phyloP scores from a whole-genome alignment of 2,329 filamentous ascomycete species.

The Leptographium radiaticola region DNA sequence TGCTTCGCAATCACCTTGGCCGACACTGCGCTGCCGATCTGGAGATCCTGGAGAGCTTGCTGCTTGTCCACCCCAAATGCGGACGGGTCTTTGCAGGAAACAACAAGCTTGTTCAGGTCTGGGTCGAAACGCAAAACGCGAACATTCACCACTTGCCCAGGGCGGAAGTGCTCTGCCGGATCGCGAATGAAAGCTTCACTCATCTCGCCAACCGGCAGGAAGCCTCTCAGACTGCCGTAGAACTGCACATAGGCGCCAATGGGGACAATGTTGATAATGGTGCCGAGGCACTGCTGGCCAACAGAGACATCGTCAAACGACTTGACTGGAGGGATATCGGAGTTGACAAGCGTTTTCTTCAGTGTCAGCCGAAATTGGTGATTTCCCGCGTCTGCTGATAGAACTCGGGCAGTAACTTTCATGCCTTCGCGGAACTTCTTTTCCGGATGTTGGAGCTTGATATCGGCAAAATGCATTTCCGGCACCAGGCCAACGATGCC shows the following conservation, averaged over 20 bases:
- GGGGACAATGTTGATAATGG: slow-evolving; percentile 66
- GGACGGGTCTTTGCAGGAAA: slow-evolving; percentile 86
- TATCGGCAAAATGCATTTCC: slow-evolving; percentile 78
- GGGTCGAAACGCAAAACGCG: slow-evolving; percentile 72
- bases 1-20: slow-evolving; percentile 75
- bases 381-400: slow-evolving; percentile 65
- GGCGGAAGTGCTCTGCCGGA: slow-evolving; percentile 75
- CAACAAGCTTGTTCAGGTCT: slow-evolving; percentile 57
- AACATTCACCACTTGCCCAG: slow-evolving; percentile 84
- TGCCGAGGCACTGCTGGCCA: slow-evolving; percentile 72
- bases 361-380: slow-evolving; percentile 75
- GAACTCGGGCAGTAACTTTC: slow-evolving; percentile 70
- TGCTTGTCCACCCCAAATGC: slow-evolving; percentile 65
- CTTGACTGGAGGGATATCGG: slow-evolving; percentile 66
- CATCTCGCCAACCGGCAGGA: slow-evolving; percentile 91
- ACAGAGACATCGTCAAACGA: slow-evolving; percentile 60
- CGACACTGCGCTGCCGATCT: slow-evolving; percentile 60
- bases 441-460: slow-evolving; percentile 79
- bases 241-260: slow-evolving; percentile 86
- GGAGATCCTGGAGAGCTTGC: slow-evolving; percentile 59
- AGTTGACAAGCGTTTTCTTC: slow-evolving; percentile 91
- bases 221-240: slow-evolving; percentile 71
- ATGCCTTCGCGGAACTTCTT: slow-evolving; percentile 88
- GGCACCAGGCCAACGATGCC: slow-evolving; percentile 82
- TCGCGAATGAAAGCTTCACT: slow-evolving; percentile 92